These are phyloP conservation scores for Anacardium occidentale DNA, from an alignment of 345 rosid species.

Conservation along the genomic window DNA sequence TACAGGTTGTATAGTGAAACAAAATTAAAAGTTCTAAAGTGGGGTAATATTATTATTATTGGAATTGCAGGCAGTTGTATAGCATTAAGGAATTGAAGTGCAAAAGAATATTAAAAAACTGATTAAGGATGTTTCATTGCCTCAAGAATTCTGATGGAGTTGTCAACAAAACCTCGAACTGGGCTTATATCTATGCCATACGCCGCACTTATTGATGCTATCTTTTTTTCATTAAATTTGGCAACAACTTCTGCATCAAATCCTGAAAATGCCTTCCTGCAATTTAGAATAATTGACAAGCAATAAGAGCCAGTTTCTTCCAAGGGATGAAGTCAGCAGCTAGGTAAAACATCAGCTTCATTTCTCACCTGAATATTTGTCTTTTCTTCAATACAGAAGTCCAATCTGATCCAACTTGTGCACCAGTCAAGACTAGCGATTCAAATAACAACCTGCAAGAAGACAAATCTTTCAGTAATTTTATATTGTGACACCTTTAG, in stretches of 20 bases:
- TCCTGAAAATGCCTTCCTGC: constrained; percentile 59
- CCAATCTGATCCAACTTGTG: constrained; percentile 81
- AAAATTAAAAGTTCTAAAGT: neutral
- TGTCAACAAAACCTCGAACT: constrained; percentile 55
- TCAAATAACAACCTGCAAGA: constrained; percentile 56
- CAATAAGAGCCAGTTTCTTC: no score
- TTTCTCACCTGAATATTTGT: constrained; percentile 43
- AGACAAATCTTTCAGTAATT: neutral
- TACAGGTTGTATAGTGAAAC: neutral
- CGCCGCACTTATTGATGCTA: constrained; percentile 37
- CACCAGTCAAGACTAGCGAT: constrained; percentile 61
- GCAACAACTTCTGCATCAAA: constrained; percentile 57
- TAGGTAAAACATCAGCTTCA: neutral
- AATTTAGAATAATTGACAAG: neutral
- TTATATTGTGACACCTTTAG: no score
- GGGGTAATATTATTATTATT: no score
- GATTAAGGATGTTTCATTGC: constrained; percentile 14
- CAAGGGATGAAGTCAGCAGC: neutral
- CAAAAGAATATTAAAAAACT: neutral
- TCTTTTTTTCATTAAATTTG: constrained; percentile 47
- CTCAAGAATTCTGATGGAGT: constrained; percentile 54
- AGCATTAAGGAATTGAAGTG: neutral
- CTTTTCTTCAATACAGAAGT: constrained; percentile 69
- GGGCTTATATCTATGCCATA: constrained; percentile 52
- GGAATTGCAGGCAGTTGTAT: no score